These are phyloP conservation scores for Neobulgaria alba DNA, from an alignment of 2,329 filamentous ascomycete species.

Conservation along the genomic window DNA sequence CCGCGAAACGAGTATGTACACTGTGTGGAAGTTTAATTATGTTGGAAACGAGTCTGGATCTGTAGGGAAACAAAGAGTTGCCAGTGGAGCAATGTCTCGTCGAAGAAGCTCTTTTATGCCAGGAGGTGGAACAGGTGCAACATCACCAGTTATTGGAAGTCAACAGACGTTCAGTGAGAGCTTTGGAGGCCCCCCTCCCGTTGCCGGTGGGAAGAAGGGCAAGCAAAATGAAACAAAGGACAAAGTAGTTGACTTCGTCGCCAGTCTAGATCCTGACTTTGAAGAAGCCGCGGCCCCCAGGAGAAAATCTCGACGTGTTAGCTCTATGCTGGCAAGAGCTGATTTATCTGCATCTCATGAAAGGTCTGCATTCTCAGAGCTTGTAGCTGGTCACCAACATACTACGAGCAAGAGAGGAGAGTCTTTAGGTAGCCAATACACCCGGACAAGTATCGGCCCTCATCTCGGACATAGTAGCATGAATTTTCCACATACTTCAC, in stretches of 20 bases:
- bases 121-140: conserved; percentile 62
- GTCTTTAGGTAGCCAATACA: conserved; percentile 62
- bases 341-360: conserved; percentile 83
- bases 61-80: conserved; percentile 25
- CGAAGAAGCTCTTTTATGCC: conserved; percentile 56
- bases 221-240: conserved; percentile 21
- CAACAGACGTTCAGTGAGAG: conserved; percentile 67
- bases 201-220: conserved; percentile 9
- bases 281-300: conserved; percentile 43
- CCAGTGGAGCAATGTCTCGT: conserved; percentile 35
- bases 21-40: conserved; percentile 77
- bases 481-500: conserved; percentile 18
- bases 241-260: conserved; percentile 50
- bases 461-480: conserved; percentile 31
- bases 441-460: conserved; percentile 45
- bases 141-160: conserved; percentile 57
- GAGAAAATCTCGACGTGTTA: conserved; percentile 68
- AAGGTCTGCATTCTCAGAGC: conserved; percentile 69
- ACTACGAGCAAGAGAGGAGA: conserved; percentile 40
- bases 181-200: conserved; percentile 41
- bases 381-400: conserved; percentile 39
- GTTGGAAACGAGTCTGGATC: conserved; percentile 54
- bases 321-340: conserved; percentile 79
- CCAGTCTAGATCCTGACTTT: conserved; percentile 63
- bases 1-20: conserved; percentile 65